Evolutionary conservation across 495 filamentous ascomycete genomes (phyloP).

Genomic region (Penicillium canariense): DNA sequence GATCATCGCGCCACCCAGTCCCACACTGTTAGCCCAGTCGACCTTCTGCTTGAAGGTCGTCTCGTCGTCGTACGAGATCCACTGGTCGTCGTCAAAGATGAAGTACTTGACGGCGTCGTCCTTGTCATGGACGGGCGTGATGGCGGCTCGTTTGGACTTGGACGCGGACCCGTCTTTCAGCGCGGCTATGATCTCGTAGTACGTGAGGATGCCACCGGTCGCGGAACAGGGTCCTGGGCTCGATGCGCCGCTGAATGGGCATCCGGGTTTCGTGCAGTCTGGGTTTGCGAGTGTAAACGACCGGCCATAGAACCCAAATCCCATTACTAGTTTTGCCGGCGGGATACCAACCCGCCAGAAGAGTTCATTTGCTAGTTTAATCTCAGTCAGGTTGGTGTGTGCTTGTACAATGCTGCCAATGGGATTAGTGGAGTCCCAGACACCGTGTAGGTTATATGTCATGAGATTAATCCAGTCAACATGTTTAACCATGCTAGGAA

Average conservation of each 20-base stretch:
- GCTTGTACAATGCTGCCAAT: constrained; percentile 15
- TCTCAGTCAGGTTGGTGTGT: constrained; percentile 42
- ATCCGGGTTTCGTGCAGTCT: constrained; percentile 20
- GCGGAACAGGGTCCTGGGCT: constrained; percentile 30
- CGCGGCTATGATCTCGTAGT: constrained; percentile 36
- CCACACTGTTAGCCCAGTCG: not conserved
- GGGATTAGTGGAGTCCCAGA: constrained; percentile 24
- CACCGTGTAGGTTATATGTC: constrained; percentile 49
- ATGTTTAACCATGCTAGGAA: constrained; percentile 9
- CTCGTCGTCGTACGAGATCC: not conserved
- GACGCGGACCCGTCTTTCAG: not conserved
- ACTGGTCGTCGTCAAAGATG: not conserved
- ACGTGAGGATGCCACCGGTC: constrained; percentile 28
- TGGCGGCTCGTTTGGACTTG: too few species aligned
- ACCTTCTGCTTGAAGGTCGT: not conserved
- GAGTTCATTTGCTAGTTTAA: constrained; percentile 27
- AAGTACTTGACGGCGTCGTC: not conserved
- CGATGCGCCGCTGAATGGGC: constrained; percentile 21
- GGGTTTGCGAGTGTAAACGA: constrained; percentile 23
- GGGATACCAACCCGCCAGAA: constrained; percentile 35
- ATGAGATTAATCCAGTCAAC: constrained; percentile 45
- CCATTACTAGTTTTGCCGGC: constrained; percentile 38
- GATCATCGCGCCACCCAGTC: not conserved
- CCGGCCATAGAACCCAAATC: constrained; percentile 41
- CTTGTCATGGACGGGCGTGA: not conserved